A percentile compares a stretch with the other conserved stretches of the same genome.
phyloP scores from a whole-genome alignment of 148 eudicot genomes.

The Rhododendron williamsianum region DNA sequence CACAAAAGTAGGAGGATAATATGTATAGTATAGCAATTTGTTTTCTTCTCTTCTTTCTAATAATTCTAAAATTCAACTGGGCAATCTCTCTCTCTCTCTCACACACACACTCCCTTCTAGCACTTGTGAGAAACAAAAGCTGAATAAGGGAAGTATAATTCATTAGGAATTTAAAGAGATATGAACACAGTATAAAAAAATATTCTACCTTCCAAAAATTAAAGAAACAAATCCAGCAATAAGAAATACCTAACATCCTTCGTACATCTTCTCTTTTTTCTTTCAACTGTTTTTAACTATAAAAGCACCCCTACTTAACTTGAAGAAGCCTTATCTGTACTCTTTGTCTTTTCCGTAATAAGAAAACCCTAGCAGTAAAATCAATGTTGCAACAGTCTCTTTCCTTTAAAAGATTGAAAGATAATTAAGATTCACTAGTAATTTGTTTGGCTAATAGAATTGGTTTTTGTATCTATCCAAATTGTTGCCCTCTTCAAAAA shows the following conservation, averaged over 20 bases:
- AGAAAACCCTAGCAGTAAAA: neutral
- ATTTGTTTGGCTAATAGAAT: neutral
- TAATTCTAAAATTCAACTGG: neutral
- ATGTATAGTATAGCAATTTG: neutral
- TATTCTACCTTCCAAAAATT: neutral
- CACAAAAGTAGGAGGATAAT: neutral
- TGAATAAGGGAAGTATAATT: neutral
- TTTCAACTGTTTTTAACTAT: neutral
- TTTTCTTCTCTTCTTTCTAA: neutral
- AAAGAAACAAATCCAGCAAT: neutral
- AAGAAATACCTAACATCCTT: neutral
- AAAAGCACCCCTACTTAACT: neutral
- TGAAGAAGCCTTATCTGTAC: neutral
- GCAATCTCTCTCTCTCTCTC: neutral
- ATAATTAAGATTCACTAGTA: neutral
- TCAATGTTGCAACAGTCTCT: neutral
- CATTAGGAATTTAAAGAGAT: neutral
- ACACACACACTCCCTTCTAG: neutral
- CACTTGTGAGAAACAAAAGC: neutral
- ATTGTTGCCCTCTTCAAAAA: neutral
- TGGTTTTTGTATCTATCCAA: neutral
- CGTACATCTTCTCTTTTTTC: neutral
- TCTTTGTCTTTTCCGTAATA: neutral
- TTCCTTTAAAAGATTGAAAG: neutral
- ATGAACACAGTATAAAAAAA: neutral